Evolutionary conservation across 2,329 filamentous ascomycete species (phyloP).

Genomic region (Calonectria montana): DNA sequence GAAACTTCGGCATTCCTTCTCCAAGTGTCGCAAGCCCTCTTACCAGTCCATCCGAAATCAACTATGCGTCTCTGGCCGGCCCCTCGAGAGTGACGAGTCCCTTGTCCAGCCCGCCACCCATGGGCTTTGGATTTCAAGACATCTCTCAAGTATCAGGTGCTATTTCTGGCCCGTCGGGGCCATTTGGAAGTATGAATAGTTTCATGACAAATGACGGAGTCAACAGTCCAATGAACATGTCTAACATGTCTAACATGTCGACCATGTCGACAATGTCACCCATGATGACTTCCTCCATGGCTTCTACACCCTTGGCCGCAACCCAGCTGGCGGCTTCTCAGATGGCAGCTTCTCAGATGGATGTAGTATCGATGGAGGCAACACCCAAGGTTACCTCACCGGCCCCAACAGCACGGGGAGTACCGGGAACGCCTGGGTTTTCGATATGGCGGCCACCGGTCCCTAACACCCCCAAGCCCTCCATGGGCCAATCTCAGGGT

Average conservation of each 20-base stretch:
- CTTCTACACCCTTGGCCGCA: conserved; percentile 34
- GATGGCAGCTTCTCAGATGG: conserved; percentile 37
- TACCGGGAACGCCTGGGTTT: conserved; percentile 51
- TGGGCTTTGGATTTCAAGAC: conserved; percentile 49
- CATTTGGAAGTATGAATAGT: conserved; percentile 48
- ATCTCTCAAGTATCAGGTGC: conserved; percentile 44
- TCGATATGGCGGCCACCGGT: conserved; percentile 52
- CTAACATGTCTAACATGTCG: not conserved
- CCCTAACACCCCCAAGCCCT: conserved; percentile 40
- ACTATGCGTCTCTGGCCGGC: conserved; percentile 46
- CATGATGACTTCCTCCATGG: conserved; percentile 34
- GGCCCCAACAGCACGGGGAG: conserved; percentile 28
- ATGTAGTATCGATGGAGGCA: conserved; percentile 37
- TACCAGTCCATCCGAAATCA: conserved; percentile 45
- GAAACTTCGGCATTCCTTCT: conserved; percentile 43
- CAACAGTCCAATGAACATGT: conserved; percentile 40
- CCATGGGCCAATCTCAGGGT: conserved; percentile 34
- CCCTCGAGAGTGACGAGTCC: conserved; percentile 48
- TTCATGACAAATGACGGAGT: conserved; percentile 47
- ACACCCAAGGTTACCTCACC: conserved; percentile 35
- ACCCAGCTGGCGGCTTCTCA: conserved; percentile 33
- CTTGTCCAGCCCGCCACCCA: conserved; percentile 43
- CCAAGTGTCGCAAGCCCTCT: conserved; percentile 48
- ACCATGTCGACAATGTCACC: conserved; percentile 27
- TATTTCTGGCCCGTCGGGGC: conserved; percentile 38